phyloP scores from a whole-genome alignment of 805 yeast species.

The Ogataea glucozyma region DNA sequence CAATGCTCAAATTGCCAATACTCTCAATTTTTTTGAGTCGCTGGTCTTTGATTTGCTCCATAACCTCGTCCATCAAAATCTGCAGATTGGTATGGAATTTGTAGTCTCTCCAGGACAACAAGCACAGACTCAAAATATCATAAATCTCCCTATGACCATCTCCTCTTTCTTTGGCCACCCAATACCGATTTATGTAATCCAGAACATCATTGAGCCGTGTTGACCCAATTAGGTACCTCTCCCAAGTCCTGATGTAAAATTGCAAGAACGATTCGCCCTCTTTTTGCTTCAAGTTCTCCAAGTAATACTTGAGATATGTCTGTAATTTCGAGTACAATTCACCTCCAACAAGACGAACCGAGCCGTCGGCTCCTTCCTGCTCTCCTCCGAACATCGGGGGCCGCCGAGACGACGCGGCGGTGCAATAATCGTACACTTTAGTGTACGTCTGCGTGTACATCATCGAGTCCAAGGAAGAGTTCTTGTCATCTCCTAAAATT shows the following conservation, averaged over 20 bases:
- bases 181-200: slow-evolving; percentile 93
- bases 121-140: slow-evolving; percentile 87
- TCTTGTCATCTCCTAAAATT: slow-evolving; percentile 67
- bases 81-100: slow-evolving; percentile 71
- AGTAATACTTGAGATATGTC: slow-evolving; percentile 62
- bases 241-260: slow-evolving; percentile 87
- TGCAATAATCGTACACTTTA: slow-evolving; percentile 90
- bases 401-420: slow-evolving; percentile 64
- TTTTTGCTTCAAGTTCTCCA: slow-evolving; percentile 48
- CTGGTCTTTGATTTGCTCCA: slow-evolving; percentile 74
- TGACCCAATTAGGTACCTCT: slow-evolving; percentile 87
- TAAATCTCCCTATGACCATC: slow-evolving; percentile 88
- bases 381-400: slow-evolving; percentile 30
- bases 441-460: slow-evolving; percentile 91
- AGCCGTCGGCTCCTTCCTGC: slow-evolving; percentile 29
- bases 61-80: slow-evolving; percentile 64
- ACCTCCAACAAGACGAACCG: slow-evolving; percentile 68
- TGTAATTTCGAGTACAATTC: slow-evolving; percentile 79
- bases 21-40: slow-evolving; percentile 77
- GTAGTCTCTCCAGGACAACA: slow-evolving; percentile 83
- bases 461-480: slow-evolving; percentile 60
- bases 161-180: slow-evolving; percentile 95
- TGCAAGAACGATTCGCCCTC: slow-evolving; percentile 70
- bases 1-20: slow-evolving; percentile 62
- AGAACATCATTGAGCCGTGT: slow-evolving; percentile 88